Conservation (phyloP, 1,139 yeast genomes). For the Eremothecium cymbalariae region DNA sequence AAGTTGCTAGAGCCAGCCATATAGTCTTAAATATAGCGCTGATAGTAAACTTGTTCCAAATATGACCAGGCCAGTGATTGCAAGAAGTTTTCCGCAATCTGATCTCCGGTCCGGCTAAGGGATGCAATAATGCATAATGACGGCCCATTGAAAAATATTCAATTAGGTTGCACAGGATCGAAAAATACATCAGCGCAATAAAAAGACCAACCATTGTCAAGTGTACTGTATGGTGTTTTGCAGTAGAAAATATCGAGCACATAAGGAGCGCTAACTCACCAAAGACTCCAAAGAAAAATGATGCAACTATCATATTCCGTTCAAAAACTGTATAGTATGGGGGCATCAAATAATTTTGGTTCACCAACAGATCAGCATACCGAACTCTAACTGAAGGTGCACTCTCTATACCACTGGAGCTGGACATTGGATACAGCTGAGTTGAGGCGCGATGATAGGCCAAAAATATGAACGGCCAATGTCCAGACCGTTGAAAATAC, state of each 20-base stretch:
- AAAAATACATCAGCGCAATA: slow-evolving; percentile 59
- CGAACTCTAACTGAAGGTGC: slow-evolving; percentile 8
- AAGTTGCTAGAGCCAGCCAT: slow-evolving; percentile 66
- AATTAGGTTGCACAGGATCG: slow-evolving; percentile 52
- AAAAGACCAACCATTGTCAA: slow-evolving; percentile 64
- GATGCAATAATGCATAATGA: slow-evolving; percentile 36
- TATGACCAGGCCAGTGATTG: slow-evolving; percentile 32
- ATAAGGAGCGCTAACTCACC: slow-evolving; percentile 75
- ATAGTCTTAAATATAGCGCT: slow-evolving; percentile 47
- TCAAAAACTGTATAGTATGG: slow-evolving; percentile 35
- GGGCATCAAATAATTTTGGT: slow-evolving; percentile 26
- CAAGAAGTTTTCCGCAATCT: slow-evolving; percentile 34
- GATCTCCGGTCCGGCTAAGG: slow-evolving; percentile 18
- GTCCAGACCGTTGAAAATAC: slow-evolving; percentile 28
- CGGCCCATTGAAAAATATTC: slow-evolving; percentile 58
- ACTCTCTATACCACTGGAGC: neutral
- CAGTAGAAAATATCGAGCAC: slow-evolving; percentile 68
- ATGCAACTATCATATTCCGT: slow-evolving; percentile 32
- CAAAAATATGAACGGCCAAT: slow-evolving; percentile 19
- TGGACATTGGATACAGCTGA: neutral
- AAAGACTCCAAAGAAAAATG: slow-evolving; percentile 38
- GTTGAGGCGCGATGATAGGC: slow-evolving; percentile 3
- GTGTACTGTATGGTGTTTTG: slow-evolving; percentile 53
- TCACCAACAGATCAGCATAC: slow-evolving; percentile 14
- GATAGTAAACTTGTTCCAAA: slow-evolving; percentile 39